Evolutionary conservation across 108 stramenopile species (phyloP).

Genomic region (Parmales sp.): DNA sequence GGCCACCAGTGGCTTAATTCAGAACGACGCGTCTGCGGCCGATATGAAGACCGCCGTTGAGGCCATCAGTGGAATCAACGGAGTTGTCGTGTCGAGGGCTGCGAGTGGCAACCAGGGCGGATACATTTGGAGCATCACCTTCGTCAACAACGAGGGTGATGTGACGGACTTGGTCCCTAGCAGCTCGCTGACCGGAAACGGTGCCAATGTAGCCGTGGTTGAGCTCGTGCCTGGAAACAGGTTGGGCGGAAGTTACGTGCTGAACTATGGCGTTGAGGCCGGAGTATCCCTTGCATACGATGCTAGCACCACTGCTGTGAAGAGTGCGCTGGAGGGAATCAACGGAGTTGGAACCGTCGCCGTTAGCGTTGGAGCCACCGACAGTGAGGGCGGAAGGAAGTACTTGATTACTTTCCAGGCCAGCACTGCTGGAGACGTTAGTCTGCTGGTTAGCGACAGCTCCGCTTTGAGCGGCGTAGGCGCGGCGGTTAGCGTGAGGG

Average conservation of each 20-base stretch:
- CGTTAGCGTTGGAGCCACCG: conserved; percentile 22
- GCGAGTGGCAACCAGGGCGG: conserved; percentile 44
- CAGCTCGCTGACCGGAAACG: conserved; percentile 42
- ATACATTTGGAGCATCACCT: conserved; percentile 61
- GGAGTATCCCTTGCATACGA: conserved; percentile 41
- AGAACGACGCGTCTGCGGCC: conserved; percentile 40
- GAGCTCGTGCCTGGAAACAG: conserved; percentile 55
- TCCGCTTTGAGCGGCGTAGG: conserved; percentile 44
- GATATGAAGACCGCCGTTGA: conserved; percentile 50
- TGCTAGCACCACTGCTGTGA: conserved; percentile 27
- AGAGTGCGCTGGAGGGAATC: conserved; percentile 36
- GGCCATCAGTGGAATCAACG: conserved; percentile 39
- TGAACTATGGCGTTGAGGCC: conserved; percentile 36
- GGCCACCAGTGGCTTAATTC: conserved; percentile 42
- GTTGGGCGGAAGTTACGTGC: conserved; percentile 47
- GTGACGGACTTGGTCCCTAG: conserved; percentile 32
- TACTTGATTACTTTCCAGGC: conserved; percentile 51
- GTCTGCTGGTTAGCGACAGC: conserved; percentile 27
- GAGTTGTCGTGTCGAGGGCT: conserved; percentile 44
- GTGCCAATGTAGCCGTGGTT: conserved; percentile 32
- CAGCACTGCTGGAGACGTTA: conserved; percentile 40
- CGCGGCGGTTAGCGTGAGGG: conserved; percentile 31
- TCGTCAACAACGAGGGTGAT: conserved; percentile 46
- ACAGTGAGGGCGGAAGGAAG: conserved; percentile 43
- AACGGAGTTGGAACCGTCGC: conserved; percentile 30